Evolutionary conservation across 2,329 filamentous ascomycete species (phyloP).

Genomic region (Cyanodermella asteris): DNA sequence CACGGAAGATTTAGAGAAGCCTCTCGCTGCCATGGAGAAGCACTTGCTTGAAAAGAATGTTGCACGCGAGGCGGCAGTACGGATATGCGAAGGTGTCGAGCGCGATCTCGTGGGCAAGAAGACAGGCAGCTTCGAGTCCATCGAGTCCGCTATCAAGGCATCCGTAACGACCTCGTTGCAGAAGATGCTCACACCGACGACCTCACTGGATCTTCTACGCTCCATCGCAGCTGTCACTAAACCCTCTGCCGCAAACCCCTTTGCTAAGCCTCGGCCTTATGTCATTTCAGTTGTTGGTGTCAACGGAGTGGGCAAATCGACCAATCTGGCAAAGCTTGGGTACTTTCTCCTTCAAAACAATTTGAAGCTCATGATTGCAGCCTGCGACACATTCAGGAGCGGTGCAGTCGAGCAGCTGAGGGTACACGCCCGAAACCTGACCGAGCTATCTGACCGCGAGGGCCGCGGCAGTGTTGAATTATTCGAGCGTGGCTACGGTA

Average conservation of each 20-base stretch:
- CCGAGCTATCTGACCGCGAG: conserved; percentile 68
- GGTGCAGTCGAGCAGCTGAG: conserved; percentile 92
- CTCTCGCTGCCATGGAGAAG: conserved; percentile 89
- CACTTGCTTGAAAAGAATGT: conserved; percentile 92
- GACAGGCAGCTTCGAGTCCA: conserved; percentile 77
- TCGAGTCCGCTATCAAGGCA: conserved; percentile 59
- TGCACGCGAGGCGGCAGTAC: conserved; percentile 75
- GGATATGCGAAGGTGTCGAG: conserved; percentile 78
- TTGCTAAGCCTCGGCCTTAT: conserved; percentile 54
- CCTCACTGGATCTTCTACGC: conserved; percentile 78
- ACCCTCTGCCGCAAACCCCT: conserved; percentile 41
- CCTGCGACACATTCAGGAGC: conserved; percentile 90
- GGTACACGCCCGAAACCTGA: conserved; percentile 83
- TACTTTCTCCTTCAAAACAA: conserved; percentile 97
- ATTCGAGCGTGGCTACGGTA: conserved; percentile 94
- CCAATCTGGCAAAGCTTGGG: conserved; percentile 91
- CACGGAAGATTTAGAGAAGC: conserved; percentile 71
- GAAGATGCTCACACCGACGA: conserved; percentile 89
- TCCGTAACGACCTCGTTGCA: conserved; percentile 83
- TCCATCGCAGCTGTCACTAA: conserved; percentile 66
- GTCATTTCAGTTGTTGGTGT: conserved; percentile 97
- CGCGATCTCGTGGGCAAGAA: conserved; percentile 75
- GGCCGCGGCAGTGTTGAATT: conserved; percentile 62
- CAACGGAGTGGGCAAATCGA: conserved; percentile 95
- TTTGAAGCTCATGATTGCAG: conserved; percentile 81